Conservation (phyloP, 2,329 filamentous ascomycete species). For the Xylariales sp. region DNA sequence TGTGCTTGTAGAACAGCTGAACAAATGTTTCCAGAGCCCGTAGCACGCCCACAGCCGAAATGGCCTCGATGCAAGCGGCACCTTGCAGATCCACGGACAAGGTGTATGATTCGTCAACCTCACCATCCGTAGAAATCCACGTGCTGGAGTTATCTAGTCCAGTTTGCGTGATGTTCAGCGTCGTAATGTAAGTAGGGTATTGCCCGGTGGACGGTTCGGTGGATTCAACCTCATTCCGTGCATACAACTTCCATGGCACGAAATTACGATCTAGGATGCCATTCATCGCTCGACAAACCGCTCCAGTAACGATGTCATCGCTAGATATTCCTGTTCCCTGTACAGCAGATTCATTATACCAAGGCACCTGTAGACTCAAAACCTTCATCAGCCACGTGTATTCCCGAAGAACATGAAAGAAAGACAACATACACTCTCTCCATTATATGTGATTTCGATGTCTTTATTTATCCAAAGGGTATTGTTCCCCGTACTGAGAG, state of each 20-base stretch:
- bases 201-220: conserved; percentile 56
- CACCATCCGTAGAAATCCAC: conserved; percentile 56
- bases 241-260: conserved; percentile 74
- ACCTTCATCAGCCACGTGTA: conserved; percentile 16
- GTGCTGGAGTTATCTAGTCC: conserved; percentile 45
- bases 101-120: conserved; percentile 73
- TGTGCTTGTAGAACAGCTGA: conserved; percentile 75
- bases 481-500: conserved; percentile 45
- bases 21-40: conserved; percentile 72
- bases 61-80: conserved; percentile 57
- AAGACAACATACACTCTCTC: conserved; percentile 47
- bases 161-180: conserved; percentile 60
- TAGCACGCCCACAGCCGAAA: conserved; percentile 64
- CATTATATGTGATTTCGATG: conserved; percentile 55
- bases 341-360: conserved; percentile 39
- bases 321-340: conserved; percentile 37
- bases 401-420: conserved; percentile 17
- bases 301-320: conserved; percentile 51
- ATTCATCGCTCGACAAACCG: conserved; percentile 53
- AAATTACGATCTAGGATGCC: conserved; percentile 66
- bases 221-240: conserved; percentile 48
- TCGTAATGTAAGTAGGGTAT: conserved; percentile 46
- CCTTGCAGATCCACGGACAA: conserved; percentile 57
- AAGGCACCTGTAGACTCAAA: conserved; percentile 40
- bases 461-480: conserved; percentile 49